Evolutionary conservation across 257 asterid species (phyloP), one percentile per base, ranked within the genome.

Genomic region (Echium plantagineum): DNA sequence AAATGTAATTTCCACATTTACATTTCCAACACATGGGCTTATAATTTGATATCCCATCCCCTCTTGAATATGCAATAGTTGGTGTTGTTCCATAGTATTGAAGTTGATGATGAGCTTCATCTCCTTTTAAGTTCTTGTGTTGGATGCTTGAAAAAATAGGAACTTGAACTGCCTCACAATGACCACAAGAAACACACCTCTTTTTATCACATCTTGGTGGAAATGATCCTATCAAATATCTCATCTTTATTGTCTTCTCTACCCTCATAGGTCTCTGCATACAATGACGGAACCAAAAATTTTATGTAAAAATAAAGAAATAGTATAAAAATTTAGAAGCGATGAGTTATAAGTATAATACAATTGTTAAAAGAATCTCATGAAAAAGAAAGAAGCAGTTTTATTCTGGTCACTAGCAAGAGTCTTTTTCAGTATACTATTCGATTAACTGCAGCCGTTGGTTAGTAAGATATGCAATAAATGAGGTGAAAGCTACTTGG

Each of bases 121-220:
- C 49, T 54, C 30, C 19, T 10, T 32, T 63, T 13, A 42, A 42
- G 13, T 42, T 42, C 7, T 62, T 59, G 2, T 60, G 48, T 21
- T 64, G 63, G 2, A 54, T 35, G 48, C 63, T 21, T 9, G 76
- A 72, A 53, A 58, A 71, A 49, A 78, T 21, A 49, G 83, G 83
- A 2, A 78, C 81, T 66, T 81, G 81, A 54, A 81, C 71, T 66
- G 78, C 77, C 31, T 66, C 68, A 52, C 86, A 75, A 31, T 70
- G 80, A 21, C 81, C 81, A 55, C 83, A 84, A 61, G 94, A 87
- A 26, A 71, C 57, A 28, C 75, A 63, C 72, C 96, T 83, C 59
- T 54, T 83, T 48, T 55, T 59, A 24, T 73, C 80, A 64, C 96
- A 88, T 67, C 77, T 88, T 57, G 94, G 96, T 57, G 96, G 96